Base-by-base conservation (phyloP, 2,329 filamentous ascomycete genomes). In the Colletotrichum phormii region DNA sequence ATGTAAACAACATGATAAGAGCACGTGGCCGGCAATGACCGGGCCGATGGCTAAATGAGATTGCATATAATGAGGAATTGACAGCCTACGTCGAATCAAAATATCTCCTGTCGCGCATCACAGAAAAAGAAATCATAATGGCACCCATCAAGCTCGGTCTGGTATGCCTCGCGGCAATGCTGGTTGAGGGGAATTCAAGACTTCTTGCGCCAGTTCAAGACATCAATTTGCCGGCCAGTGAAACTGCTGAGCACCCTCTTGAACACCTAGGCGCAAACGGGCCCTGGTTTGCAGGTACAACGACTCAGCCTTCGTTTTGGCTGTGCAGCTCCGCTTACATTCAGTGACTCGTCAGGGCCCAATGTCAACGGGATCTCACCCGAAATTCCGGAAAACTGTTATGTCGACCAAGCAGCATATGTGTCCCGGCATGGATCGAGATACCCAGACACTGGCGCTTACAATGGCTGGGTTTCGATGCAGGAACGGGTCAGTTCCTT, bases 371-470 rank as follows among this genome's bases (percentile, higher is more conserved):
- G 82, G 13, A 89, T 92, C 67, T 87, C 87, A 0, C 81, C 86
- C 35, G 83, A 87, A 4, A 82, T 89, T 1, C 90, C 90, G 0
- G 82, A 86, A 1, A 84, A 86, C 55, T 93, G 91, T 78, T 82
- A 81, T 11, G 86, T 93, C 4, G 89, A 92, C 71, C 87, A 90
- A 76, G 90, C 88, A 3, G 88, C 89, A 5, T 92, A 90, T 73
- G 81, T 90, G 42, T 84, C 86, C 2, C 87, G 90, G 22, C 91
- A 92, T 81, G 91, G 91, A 22, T 91, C 89, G 54, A 85, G 90
- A 54, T 93, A 88, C 76, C 90, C 90, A 0, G 91, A 92, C 74
- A 81, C 81, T 1, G 89, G 90, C 4, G 89, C 91, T 5, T 91
- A 92, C 72, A 81, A 82, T 5, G 84, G 85, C 58, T 93, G 91